Evolutionary conservation across 2,329 filamentous ascomycete genomes (phyloP).

Genomic region (Claviceps fusiformis): DNA sequence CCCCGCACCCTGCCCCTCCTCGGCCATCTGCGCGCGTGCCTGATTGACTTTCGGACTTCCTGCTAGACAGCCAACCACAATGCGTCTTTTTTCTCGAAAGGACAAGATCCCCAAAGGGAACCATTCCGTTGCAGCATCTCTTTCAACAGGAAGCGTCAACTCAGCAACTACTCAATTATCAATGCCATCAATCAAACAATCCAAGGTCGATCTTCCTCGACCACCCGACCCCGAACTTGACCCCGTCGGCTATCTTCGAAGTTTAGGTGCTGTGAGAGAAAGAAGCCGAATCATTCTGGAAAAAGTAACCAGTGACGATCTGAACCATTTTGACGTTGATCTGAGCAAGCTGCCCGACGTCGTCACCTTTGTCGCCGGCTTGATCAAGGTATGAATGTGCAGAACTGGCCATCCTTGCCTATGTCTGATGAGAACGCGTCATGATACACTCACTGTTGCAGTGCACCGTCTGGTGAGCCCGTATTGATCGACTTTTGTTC

Average conservation of each 20-base stretch:
- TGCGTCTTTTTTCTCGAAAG: slow-evolving; percentile 45
- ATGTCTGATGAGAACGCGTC: neutral
- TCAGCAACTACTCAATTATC: slow-evolving; percentile 37
- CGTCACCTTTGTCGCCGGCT: slow-evolving; percentile 74
- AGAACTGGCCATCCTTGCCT: neutral
- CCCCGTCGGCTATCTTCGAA: slow-evolving; percentile 80
- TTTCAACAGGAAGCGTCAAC: slow-evolving; percentile 37
- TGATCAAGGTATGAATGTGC: slow-evolving; percentile 63
- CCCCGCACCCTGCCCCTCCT: slow-evolving; percentile 10
- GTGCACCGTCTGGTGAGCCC: neutral
- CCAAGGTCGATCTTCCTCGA: slow-evolving; percentile 68
- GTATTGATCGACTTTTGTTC: neutral
- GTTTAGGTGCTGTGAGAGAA: slow-evolving; percentile 77
- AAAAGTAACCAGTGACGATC: slow-evolving; percentile 62
- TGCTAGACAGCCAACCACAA: slow-evolving; percentile 14
- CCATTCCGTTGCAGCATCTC: slow-evolving; percentile 27
- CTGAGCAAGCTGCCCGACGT: slow-evolving; percentile 72
- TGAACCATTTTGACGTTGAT: slow-evolving; percentile 82
- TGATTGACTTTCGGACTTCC: slow-evolving; percentile 5
- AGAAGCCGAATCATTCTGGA: slow-evolving; percentile 59
- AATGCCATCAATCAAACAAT: slow-evolving; percentile 41
- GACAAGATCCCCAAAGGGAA: slow-evolving; percentile 34
- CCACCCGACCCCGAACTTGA: slow-evolving; percentile 80
- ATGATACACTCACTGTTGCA: neutral
- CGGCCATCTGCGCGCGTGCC: slow-evolving; percentile 6